These are phyloP conservation scores for Globisporangium lucens DNA, from an alignment of 352 stramenopile genomes.

Conservation along the genomic window DNA sequence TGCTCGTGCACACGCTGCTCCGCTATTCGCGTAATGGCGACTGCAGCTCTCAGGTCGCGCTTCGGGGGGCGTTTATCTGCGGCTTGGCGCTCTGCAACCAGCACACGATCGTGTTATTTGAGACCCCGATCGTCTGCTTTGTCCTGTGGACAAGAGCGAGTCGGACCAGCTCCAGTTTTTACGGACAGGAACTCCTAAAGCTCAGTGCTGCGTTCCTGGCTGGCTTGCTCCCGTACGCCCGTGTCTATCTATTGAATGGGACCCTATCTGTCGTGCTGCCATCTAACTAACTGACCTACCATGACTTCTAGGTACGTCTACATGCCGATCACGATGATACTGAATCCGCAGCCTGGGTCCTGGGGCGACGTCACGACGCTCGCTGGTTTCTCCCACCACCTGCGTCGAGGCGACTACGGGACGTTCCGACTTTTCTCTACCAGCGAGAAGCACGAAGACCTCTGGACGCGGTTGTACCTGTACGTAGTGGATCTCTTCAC, in stretches of 20 bases:
- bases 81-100: conserved; percentile 95
- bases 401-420: conserved; percentile 91
- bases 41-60: conserved; percentile 18
- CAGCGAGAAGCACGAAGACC: conserved; percentile 50
- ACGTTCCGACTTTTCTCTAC: conserved; percentile 92
- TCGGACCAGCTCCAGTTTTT: conserved; percentile 19
- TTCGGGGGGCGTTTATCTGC: conserved; percentile 81
- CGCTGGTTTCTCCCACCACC: conserved; percentile 88
- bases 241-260: too few relatives aligned
- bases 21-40: conserved; percentile 30
- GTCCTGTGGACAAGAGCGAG: conserved; percentile 51
- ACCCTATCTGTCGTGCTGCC: too few relatives aligned
- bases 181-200: conserved; percentile 33
- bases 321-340: conserved; percentile 70
- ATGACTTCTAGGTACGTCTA: conserved; percentile 27
- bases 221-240: conserved; percentile 79
- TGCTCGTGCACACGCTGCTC: conserved; percentile 71
- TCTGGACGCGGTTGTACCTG: conserved; percentile 61
- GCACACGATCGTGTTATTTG: conserved; percentile 94
- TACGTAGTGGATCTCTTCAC: conserved; percentile 72
- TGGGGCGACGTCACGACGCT: conserved; percentile 91
- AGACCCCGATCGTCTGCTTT: conserved; percentile 82
- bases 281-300: too few relatives aligned
- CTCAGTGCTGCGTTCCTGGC: conserved; percentile 60
- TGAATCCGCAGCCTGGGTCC: conserved; percentile 80